Evolutionary conservation across 2,329 filamentous ascomycete species (phyloP), one percentile per base, ranked within the genome.

Genomic region (Aspergillus aculeatinus): DNA sequence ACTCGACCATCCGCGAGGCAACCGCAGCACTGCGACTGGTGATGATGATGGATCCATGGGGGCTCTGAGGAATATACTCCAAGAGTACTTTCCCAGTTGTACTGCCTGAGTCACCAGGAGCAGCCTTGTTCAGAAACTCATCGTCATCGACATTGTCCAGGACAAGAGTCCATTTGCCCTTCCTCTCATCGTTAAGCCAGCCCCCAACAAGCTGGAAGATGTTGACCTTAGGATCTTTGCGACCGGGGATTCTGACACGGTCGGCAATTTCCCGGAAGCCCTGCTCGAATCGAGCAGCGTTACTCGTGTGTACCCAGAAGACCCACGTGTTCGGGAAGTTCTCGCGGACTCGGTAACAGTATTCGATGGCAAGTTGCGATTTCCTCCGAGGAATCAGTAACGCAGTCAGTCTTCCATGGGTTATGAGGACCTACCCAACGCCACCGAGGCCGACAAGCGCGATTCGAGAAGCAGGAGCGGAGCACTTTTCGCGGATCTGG

Each of bases 221-320:
- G 59, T 79, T 66, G 11, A 63, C 66, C 2, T 64, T 64, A 5
- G 70, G 70, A 60, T 77, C 61, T 21, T 70, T 50, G 14, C 72
- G 68, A 6, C 70, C 69, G 4, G 64, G 59, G 12, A 79, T 61
- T 58, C 71, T 70, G 10, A 70, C 63, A 1, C 47, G 55, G 35
- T 73, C 65, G 25, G 74, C 73, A 62, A 79, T 72, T n/a, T 74
- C 68, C 55, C 64, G 67, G 59, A 69, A 76, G 35, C 69, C 68
- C 57, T 76, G 67, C 60, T 78, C 70, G 51, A 77, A 75, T 7
- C 74, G 66, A 42, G 68, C 63, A 0, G 63, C 62, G 53, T 72
- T 74, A 55, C 69, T 73, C 2, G 73, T 72, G 60, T 78, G 65
- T 5, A 78, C 64, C 76, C 72, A 80, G 58, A 78, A 77, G 33